phyloP scores from a whole-genome alignment of 176 grass and related monocot species.

The Paspalum vaginatum region DNA sequence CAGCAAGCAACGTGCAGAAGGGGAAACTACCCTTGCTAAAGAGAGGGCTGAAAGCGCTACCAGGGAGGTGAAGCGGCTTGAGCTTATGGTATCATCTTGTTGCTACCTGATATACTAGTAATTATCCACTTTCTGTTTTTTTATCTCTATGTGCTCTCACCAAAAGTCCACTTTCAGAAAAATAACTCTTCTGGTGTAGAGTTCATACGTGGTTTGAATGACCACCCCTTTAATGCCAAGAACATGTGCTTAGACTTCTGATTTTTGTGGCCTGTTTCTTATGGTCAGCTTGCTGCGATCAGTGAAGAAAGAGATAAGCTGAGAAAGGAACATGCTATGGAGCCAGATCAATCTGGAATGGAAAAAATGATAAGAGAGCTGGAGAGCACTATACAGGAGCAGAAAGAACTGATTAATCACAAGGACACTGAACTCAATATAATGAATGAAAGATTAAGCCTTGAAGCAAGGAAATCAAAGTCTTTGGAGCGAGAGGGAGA shows the following conservation, averaged over 20 bases:
- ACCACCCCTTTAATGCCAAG: slow-evolving; percentile 4
- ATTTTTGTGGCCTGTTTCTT: slow-evolving; percentile 41
- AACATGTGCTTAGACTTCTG: slow-evolving; percentile 29
- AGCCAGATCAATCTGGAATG: slow-evolving; percentile 63
- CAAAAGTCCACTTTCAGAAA: slow-evolving; percentile 1
- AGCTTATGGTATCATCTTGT: slow-evolving; percentile 67
- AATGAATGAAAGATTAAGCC: slow-evolving; percentile 77
- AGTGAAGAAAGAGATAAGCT: slow-evolving; percentile 89
- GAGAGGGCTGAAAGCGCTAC: slow-evolving; percentile 66
- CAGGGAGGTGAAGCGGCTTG: slow-evolving; percentile 74
- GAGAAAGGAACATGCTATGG: slow-evolving; percentile 53
- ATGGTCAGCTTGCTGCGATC: slow-evolving; percentile 76
- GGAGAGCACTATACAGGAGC: slow-evolving; percentile 64
- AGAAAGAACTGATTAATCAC: slow-evolving; percentile 70
- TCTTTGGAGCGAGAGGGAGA: slow-evolving; percentile 95
- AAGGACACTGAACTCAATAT: slow-evolving; percentile 67
- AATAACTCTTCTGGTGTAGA: slow-evolving; percentile 21
- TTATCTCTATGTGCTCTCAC: neutral
- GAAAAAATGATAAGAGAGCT: slow-evolving; percentile 73
- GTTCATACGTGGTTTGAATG: slow-evolving; percentile 6
- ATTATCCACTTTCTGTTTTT: slow-evolving; percentile 32
- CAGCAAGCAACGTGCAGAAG: slow-evolving; percentile 80
- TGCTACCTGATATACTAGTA: slow-evolving; percentile 21
- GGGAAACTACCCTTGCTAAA: slow-evolving; percentile 73
- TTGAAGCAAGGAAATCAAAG: slow-evolving; percentile 80